Evolutionary conservation across 2,329 filamentous ascomycete species (phyloP).

Genomic region (Diplodia seriata): DNA sequence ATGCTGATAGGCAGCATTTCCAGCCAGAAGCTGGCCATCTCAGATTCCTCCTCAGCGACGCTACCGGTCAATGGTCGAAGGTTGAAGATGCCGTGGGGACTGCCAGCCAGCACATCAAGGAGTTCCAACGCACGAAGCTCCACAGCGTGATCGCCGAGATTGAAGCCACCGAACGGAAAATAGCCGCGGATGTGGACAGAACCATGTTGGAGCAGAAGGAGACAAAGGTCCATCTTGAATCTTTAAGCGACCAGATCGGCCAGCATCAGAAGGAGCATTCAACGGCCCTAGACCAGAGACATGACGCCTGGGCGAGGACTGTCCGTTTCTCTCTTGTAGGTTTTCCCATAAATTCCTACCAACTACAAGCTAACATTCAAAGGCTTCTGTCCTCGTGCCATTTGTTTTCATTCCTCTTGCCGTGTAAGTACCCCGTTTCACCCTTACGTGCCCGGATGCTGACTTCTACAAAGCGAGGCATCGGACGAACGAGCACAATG

Average conservation of each 20-base stretch:
- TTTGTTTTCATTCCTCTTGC: constrained; percentile 7
- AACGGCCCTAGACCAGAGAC: not conserved
- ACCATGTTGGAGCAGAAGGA: constrained; percentile 10
- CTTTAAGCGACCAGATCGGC: not conserved
- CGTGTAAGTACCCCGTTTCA: not conserved
- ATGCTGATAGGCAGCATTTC: not conserved
- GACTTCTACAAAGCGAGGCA: not conserved
- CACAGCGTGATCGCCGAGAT: not conserved
- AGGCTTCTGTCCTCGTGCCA: constrained; percentile 3
- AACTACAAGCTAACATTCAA: not conserved
- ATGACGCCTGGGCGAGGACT: not conserved
- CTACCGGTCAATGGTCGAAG: not conserved
- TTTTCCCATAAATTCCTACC: not conserved
- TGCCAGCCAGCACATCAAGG: not conserved
- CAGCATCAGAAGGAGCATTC: not conserved
- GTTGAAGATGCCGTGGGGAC: not conserved
- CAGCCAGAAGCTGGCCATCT: constrained; percentile 1
- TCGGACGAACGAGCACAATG: constrained; percentile 4
- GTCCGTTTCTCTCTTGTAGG: not conserved
- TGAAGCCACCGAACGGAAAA: not conserved
- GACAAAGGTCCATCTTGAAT: not conserved
- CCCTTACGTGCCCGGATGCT: not conserved
- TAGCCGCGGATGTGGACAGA: not conserved
- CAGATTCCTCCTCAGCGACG: constrained; percentile 1
- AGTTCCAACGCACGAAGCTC: not conserved